A percentile compares a stretch with the other conserved stretches of the same genome.
Evolutionary conservation across 2,329 filamentous ascomycete genomes (phyloP).

Genomic region (Fonsecaea pedrosoi): DNA sequence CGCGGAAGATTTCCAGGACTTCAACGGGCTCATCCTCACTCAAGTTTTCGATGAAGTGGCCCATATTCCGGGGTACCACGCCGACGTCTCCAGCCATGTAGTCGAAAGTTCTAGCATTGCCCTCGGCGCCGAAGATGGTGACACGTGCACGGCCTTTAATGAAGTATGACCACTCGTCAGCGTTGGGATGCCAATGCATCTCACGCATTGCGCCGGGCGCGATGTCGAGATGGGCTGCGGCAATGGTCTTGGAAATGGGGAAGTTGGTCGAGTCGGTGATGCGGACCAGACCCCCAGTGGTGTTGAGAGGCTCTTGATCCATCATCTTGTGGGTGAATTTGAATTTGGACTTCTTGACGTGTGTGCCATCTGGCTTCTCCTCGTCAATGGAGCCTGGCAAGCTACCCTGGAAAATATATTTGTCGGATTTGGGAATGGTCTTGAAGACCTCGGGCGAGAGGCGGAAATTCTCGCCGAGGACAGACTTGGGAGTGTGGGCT

Average conservation of each 20-base stretch:
- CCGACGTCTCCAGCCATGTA: constrained; percentile 77
- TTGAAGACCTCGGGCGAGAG: constrained; percentile 73
- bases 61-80: constrained; percentile 78
- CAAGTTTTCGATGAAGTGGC: constrained; percentile 82
- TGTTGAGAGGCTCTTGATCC: constrained; percentile 69
- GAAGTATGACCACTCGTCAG: constrained; percentile 84
- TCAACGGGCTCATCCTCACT: constrained; percentile 74
- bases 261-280: constrained; percentile 80
- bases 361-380: constrained; percentile 65
- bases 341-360: constrained; percentile 70
- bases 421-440: constrained; percentile 68
- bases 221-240: constrained; percentile 74
- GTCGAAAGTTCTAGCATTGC: constrained; percentile 75
- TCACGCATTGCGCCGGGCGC: constrained; percentile 75
- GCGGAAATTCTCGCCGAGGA: constrained; percentile 77
- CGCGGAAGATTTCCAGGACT: constrained; percentile 77
- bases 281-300: constrained; percentile 72
- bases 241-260: constrained; percentile 73
- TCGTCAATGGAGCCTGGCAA: constrained; percentile 68
- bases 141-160: constrained; percentile 73
- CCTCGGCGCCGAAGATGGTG: constrained; percentile 74
- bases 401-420: constrained; percentile 79
- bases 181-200: constrained; percentile 83
- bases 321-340: constrained; percentile 76
- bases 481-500: constrained; percentile 74